Evolutionary conservation across 2,329 filamentous ascomycete species (phyloP).

Genomic region (Arthrobotrys iridis): DNA sequence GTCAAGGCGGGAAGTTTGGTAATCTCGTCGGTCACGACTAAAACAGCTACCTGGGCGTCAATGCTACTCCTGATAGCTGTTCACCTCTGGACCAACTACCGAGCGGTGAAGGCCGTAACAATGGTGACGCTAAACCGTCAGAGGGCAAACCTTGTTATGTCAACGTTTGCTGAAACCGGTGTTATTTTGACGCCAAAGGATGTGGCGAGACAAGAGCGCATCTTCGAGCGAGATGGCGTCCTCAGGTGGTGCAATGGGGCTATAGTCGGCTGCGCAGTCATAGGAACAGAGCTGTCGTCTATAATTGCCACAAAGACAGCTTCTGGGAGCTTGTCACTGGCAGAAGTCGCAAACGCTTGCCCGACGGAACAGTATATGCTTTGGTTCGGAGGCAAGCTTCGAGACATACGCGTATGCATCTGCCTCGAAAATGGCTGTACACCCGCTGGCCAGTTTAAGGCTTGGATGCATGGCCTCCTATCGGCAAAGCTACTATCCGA

Average conservation of each 20-base stretch:
- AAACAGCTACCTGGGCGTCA: slow-evolving; percentile 76
- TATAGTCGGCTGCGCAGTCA: slow-evolving; percentile 67
- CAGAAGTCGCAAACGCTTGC: slow-evolving; percentile 60
- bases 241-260: slow-evolving; percentile 67
- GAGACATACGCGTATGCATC: slow-evolving; percentile 64
- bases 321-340: slow-evolving; percentile 52
- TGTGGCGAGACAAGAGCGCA: slow-evolving; percentile 69
- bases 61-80: slow-evolving; percentile 77
- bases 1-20: slow-evolving; percentile 76
- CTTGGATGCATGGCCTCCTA: slow-evolving; percentile 71
- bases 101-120: slow-evolving; percentile 82
- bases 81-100: slow-evolving; percentile 86
- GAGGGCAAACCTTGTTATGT: slow-evolving; percentile 80
- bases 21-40: slow-evolving; percentile 77
- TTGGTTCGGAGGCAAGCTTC: slow-evolving; percentile 64
- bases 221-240: slow-evolving; percentile 73
- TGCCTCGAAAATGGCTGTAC: slow-evolving; percentile 71
- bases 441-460: slow-evolving; percentile 67
- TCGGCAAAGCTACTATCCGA: slow-evolving; percentile 61
- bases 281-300: slow-evolving; percentile 66
- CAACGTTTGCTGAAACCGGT: slow-evolving; percentile 67
- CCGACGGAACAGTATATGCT: slow-evolving; percentile 71
- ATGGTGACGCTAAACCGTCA: slow-evolving; percentile 88
- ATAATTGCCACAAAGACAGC: slow-evolving; percentile 57
- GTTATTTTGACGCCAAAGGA: slow-evolving; percentile 72